phyloP scores from a whole-genome alignment of 148 eudicot genomes.

The Camellia lanceoleosa region DNA sequence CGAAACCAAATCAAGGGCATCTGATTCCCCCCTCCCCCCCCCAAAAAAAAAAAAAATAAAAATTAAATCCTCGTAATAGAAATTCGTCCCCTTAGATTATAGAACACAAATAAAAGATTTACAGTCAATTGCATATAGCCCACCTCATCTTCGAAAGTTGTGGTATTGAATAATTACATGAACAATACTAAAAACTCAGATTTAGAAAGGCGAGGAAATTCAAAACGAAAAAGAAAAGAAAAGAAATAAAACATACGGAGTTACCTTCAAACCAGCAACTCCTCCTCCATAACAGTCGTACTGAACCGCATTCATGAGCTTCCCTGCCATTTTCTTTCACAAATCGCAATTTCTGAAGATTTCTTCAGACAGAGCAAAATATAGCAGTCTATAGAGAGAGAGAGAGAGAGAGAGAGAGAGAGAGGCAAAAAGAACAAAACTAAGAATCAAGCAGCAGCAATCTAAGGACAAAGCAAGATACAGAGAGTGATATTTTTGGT shows the following conservation, averaged over 20 bases:
- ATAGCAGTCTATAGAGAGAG: not conserved
- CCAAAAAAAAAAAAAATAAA: no score
- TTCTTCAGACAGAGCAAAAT: not conserved
- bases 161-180: not conserved
- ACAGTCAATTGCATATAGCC: not conserved
- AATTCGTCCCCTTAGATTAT: not conserved
- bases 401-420: not conserved
- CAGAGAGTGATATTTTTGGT: not conserved
- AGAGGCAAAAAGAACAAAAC: not conserved
- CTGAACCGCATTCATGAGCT: conserved; percentile 29
- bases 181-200: not conserved
- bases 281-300: conserved; percentile 20
- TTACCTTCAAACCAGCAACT: conserved; percentile 22
- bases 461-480: not conserved
- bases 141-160: not conserved
- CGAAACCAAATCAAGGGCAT: no score
- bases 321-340: conserved; percentile 22
- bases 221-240: not conserved
- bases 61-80: no score
- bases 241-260: not conserved
- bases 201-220: not conserved
- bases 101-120: not conserved
- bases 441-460: not conserved
- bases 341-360: not conserved
- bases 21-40: no score